Base-by-base conservation (phyloP, 2,329 filamentous ascomycete species). In the Diaporthe citrichinensis region DNA sequence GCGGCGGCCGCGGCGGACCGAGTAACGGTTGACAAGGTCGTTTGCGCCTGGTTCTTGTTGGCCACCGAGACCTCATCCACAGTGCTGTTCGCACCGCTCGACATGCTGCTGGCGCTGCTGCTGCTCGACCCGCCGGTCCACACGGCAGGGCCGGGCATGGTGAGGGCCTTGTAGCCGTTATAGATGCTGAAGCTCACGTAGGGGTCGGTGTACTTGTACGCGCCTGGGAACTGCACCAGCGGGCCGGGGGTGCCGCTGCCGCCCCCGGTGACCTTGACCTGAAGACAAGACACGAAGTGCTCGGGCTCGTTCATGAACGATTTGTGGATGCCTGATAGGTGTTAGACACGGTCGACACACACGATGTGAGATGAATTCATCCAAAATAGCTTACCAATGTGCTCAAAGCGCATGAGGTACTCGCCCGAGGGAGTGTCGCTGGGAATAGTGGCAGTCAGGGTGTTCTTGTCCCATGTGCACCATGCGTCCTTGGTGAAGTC, bases 201-300 rank as follows among this genome's bases (percentile, higher is more conserved):
- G 46, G 81, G 81, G 72, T 85, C 82, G 6, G 78, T 82, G 3
- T 77, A 78, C 53, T 78, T 77, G 78, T 84, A 85, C 0, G 83
- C 83, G 31, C 82, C 80, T 0, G 84, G 84, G 76, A 85, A 83
- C 46, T 78, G 78, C 59, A 82, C 81, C 1, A 79, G 74, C 0
- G 84, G 84, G 2, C 80, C 78, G 2, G 85, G 85, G 14, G 76
- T 81, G 28, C 83, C 81, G 75, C 72, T 83, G 6, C 85, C 85
- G 20, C 85, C 84, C 17, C 82, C 84, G 0, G 85, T 85, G 28
- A 87, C 82, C 59, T 82, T 84, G 72, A 87, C 79, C 76, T 87
- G 85, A 9, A 81, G 81, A 71, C 85, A 87, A 25, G 58, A 61
- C 58, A 61, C 58, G 58, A 41, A 61, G 58, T 61, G 58, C 58